phyloP scores from a whole-genome alignment of 495 filamentous ascomycete genomes.

The Aspergillus sparsus region DNA sequence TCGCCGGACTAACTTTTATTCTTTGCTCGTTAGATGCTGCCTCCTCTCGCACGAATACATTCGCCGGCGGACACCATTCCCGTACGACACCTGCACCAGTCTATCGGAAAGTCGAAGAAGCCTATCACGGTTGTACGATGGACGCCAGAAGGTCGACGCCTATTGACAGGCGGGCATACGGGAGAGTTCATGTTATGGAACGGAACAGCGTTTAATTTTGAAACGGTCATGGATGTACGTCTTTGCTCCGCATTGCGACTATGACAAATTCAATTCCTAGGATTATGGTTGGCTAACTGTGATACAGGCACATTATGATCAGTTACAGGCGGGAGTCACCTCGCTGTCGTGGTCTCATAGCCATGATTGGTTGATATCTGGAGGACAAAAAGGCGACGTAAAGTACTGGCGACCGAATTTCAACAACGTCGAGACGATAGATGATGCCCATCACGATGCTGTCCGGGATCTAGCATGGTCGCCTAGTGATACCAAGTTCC shows the following conservation, averaged over 20 bases:
- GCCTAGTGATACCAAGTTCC: slow-evolving; percentile 91
- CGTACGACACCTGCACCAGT: slow-evolving; percentile 87
- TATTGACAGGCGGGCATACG: slow-evolving; percentile 91
- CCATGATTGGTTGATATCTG: slow-evolving; percentile 94
- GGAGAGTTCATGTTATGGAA: slow-evolving; percentile 99
- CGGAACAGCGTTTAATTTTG: slow-evolving; percentile 97
- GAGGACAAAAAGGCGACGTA: slow-evolving; percentile 90
- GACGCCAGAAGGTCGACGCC: slow-evolving; percentile 91
- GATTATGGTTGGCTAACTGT: slow-evolving; percentile 8
- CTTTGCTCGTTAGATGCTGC: slow-evolving; percentile 66
- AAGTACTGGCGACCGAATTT: slow-evolving; percentile 99
- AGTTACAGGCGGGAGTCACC: slow-evolving; percentile 72
- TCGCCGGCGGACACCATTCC: slow-evolving; percentile 82
- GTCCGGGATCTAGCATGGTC: slow-evolving; percentile 91
- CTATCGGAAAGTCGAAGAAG: slow-evolving; percentile 95
- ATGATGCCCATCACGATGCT: slow-evolving; percentile 85
- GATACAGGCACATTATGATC: slow-evolving; percentile 74
- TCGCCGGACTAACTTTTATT: neutral
- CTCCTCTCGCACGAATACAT: slow-evolving; percentile 70
- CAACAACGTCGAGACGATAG: slow-evolving; percentile 94
- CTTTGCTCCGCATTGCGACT: neutral
- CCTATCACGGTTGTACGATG: slow-evolving; percentile 96
- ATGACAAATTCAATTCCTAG: neutral
- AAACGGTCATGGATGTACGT: slow-evolving; percentile 90
- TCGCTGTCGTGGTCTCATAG: slow-evolving; percentile 87